Base-by-base conservation (phyloP, 345 rosid genomes). In the Arabis alpina region DNA sequence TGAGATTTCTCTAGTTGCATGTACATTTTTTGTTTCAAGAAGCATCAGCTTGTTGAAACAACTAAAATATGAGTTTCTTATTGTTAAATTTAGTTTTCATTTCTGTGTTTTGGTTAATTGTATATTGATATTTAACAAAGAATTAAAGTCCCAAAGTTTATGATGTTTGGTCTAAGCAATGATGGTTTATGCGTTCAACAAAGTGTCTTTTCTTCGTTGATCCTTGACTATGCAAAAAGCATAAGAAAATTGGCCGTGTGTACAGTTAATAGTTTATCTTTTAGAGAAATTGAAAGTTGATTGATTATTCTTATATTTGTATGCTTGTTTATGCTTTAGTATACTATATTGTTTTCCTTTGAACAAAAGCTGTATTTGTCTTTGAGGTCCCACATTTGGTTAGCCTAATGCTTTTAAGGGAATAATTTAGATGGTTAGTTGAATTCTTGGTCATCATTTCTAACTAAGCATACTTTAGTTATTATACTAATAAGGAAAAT, bases 341-440 rank as follows among this genome's bases (percentile, higher is more conserved):
- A 42, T 58, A 77, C 56, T 45, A 66, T 61, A 64, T 44, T 47
- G 47, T 27, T 74, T 73, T 50, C 49, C 45, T 63, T 71, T 55
- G 36, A 48, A 62, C 42, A 56, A 75, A 68, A 64, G 74, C 70
- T 69, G 71, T 47, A 41, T 24, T 54, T 39, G 19, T 74, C 59
- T 73, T 44, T 28, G 51, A 73, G 66, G 73, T 68, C 80, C 81
- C 80, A 48, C 64, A 19, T 36, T 74, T 66, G 50, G 45, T 71
- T 75, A 56, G 69, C 58, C 61, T 66, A 57, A 50, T 72, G 74
- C 51, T 71, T 73, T 59, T 54, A 12, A 8, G 3, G 52, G 61
- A 68, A 68, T 68, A 75, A 76, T 74, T 68, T 28, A 62, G 54
- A 56, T 78, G 76, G 61, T 74, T 80, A 45, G 76, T 72, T 65